Evolutionary conservation across 2,329 filamentous ascomycete species (phyloP).

Genomic region (Ramularia collo-cygni): DNA sequence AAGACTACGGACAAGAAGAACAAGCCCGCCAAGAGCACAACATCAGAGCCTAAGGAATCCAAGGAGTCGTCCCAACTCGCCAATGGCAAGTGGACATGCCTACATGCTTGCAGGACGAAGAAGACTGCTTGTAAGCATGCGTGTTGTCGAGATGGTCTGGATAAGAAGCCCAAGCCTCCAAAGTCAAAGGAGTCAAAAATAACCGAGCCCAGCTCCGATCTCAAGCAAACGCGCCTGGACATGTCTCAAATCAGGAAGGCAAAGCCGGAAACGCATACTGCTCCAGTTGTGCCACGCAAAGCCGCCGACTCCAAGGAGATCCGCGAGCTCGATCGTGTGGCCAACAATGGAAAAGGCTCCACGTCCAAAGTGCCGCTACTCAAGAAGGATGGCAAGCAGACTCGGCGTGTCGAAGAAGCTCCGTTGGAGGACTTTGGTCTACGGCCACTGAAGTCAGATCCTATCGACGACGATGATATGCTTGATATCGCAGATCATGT

Average conservation of each 20-base stretch:
- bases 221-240: constrained; percentile 26
- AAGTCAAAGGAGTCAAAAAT: constrained; percentile 34
- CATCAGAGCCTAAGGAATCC: constrained; percentile 5
- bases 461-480: constrained; percentile 17
- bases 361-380: constrained; percentile 17
- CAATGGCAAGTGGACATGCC: constrained; percentile 70
- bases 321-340: constrained; percentile 17
- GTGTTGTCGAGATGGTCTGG: constrained; percentile 65
- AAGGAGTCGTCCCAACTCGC: constrained; percentile 47
- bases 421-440: constrained; percentile 19
- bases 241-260: constrained; percentile 18
- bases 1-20: background rate
- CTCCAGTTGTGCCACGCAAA: constrained; percentile 2
- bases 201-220: constrained; percentile 11
- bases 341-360: constrained; percentile 20
- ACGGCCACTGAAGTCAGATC: constrained; percentile 8
- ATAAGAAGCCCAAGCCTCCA: constrained; percentile 51
- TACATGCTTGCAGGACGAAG: constrained; percentile 62
- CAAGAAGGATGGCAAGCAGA: background rate
- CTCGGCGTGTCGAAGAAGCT: constrained; percentile 2
- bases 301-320: constrained; percentile 10
- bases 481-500: constrained; percentile 10
- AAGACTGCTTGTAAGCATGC: constrained; percentile 59
- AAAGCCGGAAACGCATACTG: background rate
- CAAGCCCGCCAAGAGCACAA: background rate